Base-by-base conservation (phyloP, 108 stramenopile species). In the Cyclostephanos tholiformis region DNA sequence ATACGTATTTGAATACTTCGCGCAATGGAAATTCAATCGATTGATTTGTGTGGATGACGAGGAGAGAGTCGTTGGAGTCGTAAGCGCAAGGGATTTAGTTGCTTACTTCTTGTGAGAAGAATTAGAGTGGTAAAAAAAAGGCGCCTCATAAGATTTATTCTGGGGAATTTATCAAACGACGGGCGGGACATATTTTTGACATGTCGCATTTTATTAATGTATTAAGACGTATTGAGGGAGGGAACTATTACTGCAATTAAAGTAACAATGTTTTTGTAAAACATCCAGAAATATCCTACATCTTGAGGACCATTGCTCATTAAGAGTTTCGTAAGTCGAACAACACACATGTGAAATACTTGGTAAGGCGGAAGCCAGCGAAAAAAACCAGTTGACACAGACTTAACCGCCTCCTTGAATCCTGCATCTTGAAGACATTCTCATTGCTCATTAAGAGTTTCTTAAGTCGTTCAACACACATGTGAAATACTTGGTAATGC, bases 1-100 rank as follows among this genome's bases (percentile, higher is more conserved):
- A 78, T 82, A 79, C 57, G 87, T 97, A 57, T 97, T 97, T 86
- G 93, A 95, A 76, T 89, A 92, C 63, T 97, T 97, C 84, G 93
- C 96, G 0, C 90, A 95, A 61, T 76, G 88, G 65, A 81, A 89
- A 58, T 95, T 95, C 50, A 91, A 95, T 72, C 88, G 93, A n/a
- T 76, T 97, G 55, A 84, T 91, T 67, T 89, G 89, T 26, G 84
- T 94, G 7, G 91, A 95, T 59, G 89, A 84, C 35, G 75, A 91
- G 39, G 86, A 93, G 51, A 62, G 88, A 58, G 77, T 92, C 72
- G 82, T 91, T n/a, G 96, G 96, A 11, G 86, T 97, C 1, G 90
- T 97, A 6, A 89, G 89, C 12, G 92, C 91, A 6, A 82, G 86
- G 68, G 96, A 95, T 71, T 81, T 95, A 69, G 89, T 97, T 20